Base-by-base conservation (phyloP, 2,329 filamentous ascomycete species). In the Sporothrix schenckii region DNA sequence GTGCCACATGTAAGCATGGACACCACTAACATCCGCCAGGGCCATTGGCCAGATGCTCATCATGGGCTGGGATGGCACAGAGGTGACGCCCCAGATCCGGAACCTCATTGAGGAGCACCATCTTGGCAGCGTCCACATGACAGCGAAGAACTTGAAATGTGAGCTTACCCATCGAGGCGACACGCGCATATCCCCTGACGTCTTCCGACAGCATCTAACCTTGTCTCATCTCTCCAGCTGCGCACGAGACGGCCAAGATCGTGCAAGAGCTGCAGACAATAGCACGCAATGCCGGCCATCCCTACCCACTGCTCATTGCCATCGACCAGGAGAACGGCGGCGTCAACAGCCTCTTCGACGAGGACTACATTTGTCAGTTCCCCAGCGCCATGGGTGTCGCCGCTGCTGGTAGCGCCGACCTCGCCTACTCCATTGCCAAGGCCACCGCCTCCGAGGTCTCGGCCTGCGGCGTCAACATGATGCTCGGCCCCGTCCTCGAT, bases 251-350 rank as follows among this genome's bases (percentile, higher is more conserved):
- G 44, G 94, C 94, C 56, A 88, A 87, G 77, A 85, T 98, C 54
- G 92, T 97, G 41, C 91, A 95, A 77, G 93, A 98, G 77, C 85
- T 99, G 58, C 95, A 99, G 80, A 93, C 90, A 66, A 94, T 97
- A 77, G 95, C 95, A 50, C 92, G 92, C 77, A 87, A 96, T 80
- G 91, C 94, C 72, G 94, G 94, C 24, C 94, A 98, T 79, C 91
- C 92, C 3, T 90, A 94, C 2, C 95, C 95, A 2, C 83, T 99
- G 21, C 84, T 96, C 69, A 97, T 99, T 75, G 94, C 92, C 52
- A 83, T 98, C 50, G 95, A 98, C 78, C 95, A 99, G 79, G 95
- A 99, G 80, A 98, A 99, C 88, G 95, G 95, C 74, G 94, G 94
- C 3, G 94, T 97, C 79, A 98, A 97, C 82, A 97, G 93, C 80